Conservation (phyloP, 306 rosid species). For the Cicer pinnatifidum region DNA sequence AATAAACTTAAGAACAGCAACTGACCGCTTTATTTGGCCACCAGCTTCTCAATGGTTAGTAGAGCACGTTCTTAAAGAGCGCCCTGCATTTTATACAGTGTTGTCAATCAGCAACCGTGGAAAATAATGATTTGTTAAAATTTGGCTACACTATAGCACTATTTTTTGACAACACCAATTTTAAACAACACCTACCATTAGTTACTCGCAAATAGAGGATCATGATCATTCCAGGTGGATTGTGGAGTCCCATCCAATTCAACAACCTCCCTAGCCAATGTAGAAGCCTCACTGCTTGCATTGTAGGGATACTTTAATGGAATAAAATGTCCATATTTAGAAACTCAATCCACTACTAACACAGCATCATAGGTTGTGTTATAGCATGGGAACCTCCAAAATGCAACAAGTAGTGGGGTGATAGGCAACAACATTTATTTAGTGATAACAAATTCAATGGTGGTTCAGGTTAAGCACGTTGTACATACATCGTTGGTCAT, state of each 20-base stretch:
- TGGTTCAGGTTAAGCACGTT: background rate
- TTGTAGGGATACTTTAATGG: background rate
- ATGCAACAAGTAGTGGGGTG: background rate
- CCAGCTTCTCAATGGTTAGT: background rate
- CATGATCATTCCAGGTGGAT: background rate
- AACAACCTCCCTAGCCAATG: background rate
- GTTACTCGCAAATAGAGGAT: conserved; percentile 1
- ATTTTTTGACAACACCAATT: background rate
- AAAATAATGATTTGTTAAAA: too few relatives aligned
- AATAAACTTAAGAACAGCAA: background rate
- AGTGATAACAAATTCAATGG: background rate
- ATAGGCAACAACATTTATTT: background rate
- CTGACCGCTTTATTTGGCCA: background rate
- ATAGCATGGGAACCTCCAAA: conserved; percentile 6
- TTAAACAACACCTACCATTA: background rate
- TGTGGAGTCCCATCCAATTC: background rate
- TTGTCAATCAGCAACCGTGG: too few relatives aligned
- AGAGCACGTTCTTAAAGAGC: background rate
- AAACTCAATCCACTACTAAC: background rate
- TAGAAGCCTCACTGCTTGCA: background rate
- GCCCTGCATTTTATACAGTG: background rate
- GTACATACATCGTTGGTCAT: background rate
- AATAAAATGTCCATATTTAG: background rate
- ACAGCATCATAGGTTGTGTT: background rate
- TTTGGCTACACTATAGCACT: too few relatives aligned